Evolutionary conservation across 495 filamentous ascomycete species (phyloP), one percentile per base, ranked within the genome.

Genomic region (Aspergillus mulundensis): DNA sequence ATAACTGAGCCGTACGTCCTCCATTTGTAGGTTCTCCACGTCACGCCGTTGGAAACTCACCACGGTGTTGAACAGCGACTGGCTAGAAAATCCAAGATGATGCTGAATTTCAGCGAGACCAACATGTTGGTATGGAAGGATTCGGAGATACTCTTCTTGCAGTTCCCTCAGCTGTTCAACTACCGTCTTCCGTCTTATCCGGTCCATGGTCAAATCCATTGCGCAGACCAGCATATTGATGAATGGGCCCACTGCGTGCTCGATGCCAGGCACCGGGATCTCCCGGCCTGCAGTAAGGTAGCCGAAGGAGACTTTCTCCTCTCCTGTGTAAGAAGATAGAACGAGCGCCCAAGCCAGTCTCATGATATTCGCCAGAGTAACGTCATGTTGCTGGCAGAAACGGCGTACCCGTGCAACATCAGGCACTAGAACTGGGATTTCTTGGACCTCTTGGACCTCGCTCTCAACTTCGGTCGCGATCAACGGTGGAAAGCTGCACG

Each of bases 401-500:
- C 32, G 23, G 12, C 25, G 40, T 8, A 53, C 7, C 18, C 18
- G 25, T 18, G 50, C 23, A 14, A 30, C 19, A 6, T 38, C 19
- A 42, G 51, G 40, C 34, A 53, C 28, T 25, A 18, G 14, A 40
- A 38, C 28, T 38, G 46, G 28, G 19, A 54, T 32, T 10, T 46
- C 30, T 32, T 15, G 24, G 7, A 7, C 6, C 7, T 36, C 21
- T n/a, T 51, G 34, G 11, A 15, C 20, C 11, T n/a, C 20, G 11
- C 19, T 2, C 23, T 11, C n/a, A 18, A 0, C 16, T 7, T 1
- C 16, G 18, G 11, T 7, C 7, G 7, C 14, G 10, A 8, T 15
- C 28, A 11, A 25, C 21, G 1, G 1, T 2, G 52, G 52, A 3
- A 72, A 48, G n/a, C 64, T 65, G 44, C 67, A 70, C 5, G 67